A percentile compares a stretch with the other conserved stretches of the same genome.
Conservation (phyloP, 2,329 filamentous ascomycete species). For the Calonectria hongkongensis region DNA sequence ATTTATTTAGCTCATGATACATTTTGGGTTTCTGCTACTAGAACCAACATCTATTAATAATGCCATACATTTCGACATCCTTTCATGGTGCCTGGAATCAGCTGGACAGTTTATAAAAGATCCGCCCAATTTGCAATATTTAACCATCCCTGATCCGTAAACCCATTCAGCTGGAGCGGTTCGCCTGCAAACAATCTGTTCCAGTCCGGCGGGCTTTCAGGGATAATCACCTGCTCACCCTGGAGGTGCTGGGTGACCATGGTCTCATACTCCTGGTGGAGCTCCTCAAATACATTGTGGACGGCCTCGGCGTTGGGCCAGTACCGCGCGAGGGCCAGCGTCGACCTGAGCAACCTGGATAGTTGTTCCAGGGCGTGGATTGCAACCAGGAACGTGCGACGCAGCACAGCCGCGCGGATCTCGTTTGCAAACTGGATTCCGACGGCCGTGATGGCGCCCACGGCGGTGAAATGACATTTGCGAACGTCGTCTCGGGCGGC, state of each 20-base stretch:
- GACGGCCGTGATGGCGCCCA: constrained; percentile 50
- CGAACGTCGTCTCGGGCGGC: constrained; percentile 46
- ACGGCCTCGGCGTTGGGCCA: constrained; percentile 54
- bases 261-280: constrained; percentile 50
- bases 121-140: constrained; percentile 54
- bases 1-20: no score
- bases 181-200: constrained; percentile 50
- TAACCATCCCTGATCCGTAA: constrained; percentile 53
- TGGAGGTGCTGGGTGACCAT: constrained; percentile 51
- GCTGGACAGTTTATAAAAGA: constrained; percentile 28
- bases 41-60: not conserved
- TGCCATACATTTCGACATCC: not conserved
- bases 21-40: no score
- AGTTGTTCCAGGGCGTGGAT: constrained; percentile 50
- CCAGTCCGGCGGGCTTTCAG: constrained; percentile 52
- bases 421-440: constrained; percentile 51
- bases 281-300: constrained; percentile 53
- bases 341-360: constrained; percentile 43
- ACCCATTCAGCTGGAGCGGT: constrained; percentile 40
- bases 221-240: constrained; percentile 51
- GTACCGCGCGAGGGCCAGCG: constrained; percentile 44
- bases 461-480: constrained; percentile 53
- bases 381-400: constrained; percentile 46
- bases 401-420: constrained; percentile 48
- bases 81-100: not conserved